Percentiles rank a stretch among this genome's conserved stretches.
Conservation (phyloP, 768 basidiomycete species). For the Trametes villosa region DNA sequence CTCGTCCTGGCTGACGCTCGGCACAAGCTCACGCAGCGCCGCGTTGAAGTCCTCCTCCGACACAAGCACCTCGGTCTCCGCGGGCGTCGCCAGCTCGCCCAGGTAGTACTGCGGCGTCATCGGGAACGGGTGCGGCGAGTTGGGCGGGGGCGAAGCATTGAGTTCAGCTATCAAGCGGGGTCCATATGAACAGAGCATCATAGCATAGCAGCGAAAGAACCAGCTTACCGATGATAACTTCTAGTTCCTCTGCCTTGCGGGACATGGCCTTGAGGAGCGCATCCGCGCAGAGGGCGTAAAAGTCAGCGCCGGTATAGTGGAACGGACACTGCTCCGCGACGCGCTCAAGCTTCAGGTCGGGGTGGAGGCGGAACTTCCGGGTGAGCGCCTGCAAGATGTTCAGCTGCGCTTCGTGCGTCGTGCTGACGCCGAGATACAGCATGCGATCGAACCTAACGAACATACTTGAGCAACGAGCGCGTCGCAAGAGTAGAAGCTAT, state of each 20-base stretch:
- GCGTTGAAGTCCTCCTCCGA: conserved; percentile 71
- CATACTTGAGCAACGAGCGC: conserved; percentile 6
- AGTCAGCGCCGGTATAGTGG: conserved; percentile 97
- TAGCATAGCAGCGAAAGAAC: background rate
- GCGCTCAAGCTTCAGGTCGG: conserved; percentile 59
- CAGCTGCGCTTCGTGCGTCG: conserved; percentile 81
- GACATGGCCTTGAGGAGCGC: conserved; percentile 96
- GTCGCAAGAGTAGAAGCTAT: background rate
- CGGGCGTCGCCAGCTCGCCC: conserved; percentile 71
- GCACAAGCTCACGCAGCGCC: conserved; percentile 72
- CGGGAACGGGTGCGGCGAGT: conserved; percentile 59
- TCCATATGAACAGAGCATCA: background rate
- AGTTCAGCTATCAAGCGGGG: conserved; percentile 26
- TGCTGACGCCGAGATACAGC: conserved; percentile 93
- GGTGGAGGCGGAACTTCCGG: conserved; percentile 84
- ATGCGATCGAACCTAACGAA: conserved; percentile 86
- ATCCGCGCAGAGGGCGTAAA: conserved; percentile 96
- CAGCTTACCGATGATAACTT: conserved; percentile 67
- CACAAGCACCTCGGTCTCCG: conserved; percentile 79
- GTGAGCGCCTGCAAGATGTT: conserved; percentile 91
- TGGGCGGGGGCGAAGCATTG: conserved; percentile 49
- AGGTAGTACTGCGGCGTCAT: conserved; percentile 92
- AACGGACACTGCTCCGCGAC: conserved; percentile 83
- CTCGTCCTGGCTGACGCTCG: conserved; percentile 84
- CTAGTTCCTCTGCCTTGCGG: conserved; percentile 79